phyloP scores from a whole-genome alignment of 2,329 filamentous ascomycete genomes.

The Colletotrichum destructivum region DNA sequence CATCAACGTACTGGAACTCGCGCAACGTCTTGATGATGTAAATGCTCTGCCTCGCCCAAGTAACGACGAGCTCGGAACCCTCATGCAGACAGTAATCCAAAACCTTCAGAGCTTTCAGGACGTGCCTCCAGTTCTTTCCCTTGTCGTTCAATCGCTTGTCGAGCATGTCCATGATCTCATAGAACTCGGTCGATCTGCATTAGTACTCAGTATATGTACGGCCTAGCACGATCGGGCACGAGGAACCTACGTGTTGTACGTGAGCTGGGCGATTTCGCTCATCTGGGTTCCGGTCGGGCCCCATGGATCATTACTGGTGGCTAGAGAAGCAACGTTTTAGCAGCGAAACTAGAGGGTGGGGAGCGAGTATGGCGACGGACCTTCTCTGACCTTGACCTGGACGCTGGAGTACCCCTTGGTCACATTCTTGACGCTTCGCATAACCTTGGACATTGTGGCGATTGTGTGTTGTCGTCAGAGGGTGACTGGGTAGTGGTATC shows the following conservation, averaged over 20 bases:
- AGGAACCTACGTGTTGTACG: slow-evolving; percentile 89
- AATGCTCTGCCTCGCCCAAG: slow-evolving; percentile 97
- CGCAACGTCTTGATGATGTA: slow-evolving; percentile 99
- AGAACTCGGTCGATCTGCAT: slow-evolving; percentile 91
- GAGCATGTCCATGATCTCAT: slow-evolving; percentile 99
- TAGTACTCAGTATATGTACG: slow-evolving; percentile 15
- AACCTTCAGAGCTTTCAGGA: slow-evolving; percentile 97
- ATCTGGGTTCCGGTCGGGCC: slow-evolving; percentile 98
- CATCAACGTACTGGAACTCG: slow-evolving; percentile 97
- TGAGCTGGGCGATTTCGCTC: slow-evolving; percentile 98
- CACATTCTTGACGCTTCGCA: slow-evolving; percentile 98
- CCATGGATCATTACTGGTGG: slow-evolving; percentile 99
- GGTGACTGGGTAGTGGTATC: neutral
- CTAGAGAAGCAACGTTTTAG: slow-evolving; percentile 65
- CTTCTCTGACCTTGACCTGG: slow-evolving; percentile 98
- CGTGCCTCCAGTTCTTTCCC: slow-evolving; percentile 99
- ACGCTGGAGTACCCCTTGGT: slow-evolving; percentile 98
- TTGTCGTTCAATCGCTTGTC: slow-evolving; percentile 99
- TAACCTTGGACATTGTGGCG: slow-evolving; percentile 90
- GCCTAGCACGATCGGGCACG: neutral
- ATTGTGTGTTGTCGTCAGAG: slow-evolving; percentile 12
- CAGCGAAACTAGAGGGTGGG: slow-evolving; percentile 8
- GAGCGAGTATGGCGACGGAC: slow-evolving; percentile 64
- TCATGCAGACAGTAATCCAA: slow-evolving; percentile 98
- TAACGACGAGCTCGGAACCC: slow-evolving; percentile 95